Evolutionary conservation across 2,329 filamentous ascomycete species (phyloP), one percentile per base, ranked within the genome.

Genomic region (Hypoxylon sp.): DNA sequence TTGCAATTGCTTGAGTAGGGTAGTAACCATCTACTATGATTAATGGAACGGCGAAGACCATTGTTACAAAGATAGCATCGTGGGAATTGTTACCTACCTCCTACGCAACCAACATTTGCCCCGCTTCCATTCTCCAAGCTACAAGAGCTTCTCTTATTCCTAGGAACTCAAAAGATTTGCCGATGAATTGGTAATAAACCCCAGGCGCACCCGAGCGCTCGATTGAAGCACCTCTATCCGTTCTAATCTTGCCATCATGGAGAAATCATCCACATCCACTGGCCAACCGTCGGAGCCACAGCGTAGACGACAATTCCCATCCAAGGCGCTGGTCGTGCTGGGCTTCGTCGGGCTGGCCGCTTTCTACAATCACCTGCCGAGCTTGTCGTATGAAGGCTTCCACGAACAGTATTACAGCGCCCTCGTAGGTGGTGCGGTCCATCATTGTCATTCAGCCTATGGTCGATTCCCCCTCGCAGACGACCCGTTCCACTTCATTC

Each of bases 401-500:
- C 62, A 54, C 22, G 48, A 64, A 30, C 67, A 70, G 37, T 70
- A 70, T 41, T 65, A 70, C 47, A 56, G 68, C 11, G 17, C 6
- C n/a, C 56, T 70, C 34, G 67, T 60, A 3, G 54, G 60, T 24
- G 30, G 54, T 37, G 19, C 44, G 15, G 51, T 59, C 47, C 49
- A 22, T 19, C 11, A 52, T 17, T 67, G 51, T 19, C 39, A 34
- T 19, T 73, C 70, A 15, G 72, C 72, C 1, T 79, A 78, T 41
- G 79, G 79, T 11, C 68, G 39, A 13, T 84, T 83, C 54, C 82
- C 82, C 0, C 59, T 67, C 15, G 67, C 75, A 2, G 68, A 75
- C n/a, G 82, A 85, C 53, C 76, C 80, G 0, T 84, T 85, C 59
- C 79, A 64, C 6, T 80, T 84, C 68, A 71, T 83, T 1, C 82